Evolutionary conservation across 1,139 yeast species (phyloP), one percentile per base, ranked within the genome.

Genomic region (Geotrichum carabidarum): DNA sequence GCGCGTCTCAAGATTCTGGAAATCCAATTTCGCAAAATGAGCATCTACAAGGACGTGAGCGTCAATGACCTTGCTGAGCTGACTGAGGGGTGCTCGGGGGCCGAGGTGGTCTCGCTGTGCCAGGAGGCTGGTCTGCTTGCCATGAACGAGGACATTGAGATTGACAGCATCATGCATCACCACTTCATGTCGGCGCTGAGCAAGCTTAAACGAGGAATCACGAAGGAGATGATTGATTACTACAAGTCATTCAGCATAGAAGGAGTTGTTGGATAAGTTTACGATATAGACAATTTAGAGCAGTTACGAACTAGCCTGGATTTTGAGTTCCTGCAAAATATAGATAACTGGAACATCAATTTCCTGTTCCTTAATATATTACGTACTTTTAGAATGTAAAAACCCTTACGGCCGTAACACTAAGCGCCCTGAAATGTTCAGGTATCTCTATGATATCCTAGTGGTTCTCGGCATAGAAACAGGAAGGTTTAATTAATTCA

Each of bases 81-180:
- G 14, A 86, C 96, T 0, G 93, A 86, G 0, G 98, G 98, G 0
- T 90, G 95, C 64, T 89, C 97, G 0, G 99, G 99, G 45, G 97
- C 99, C 0, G 99, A 93, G 68, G 90, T 93, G 36, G 95, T 91
- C 0, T 77, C 90, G 42, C 70, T 91, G 30, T 88, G 97, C 63
- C 98, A 91, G 67, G 98, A 93, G 68, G 96, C 98, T 0, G 99
- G 99, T 1, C 73, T 93, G 36, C 80, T 87, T 9, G 97, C 98
- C 0, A 84, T 93, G 57, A 88, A 87, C 83, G 96, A 88, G 62
- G 73, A 86, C 60, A 70, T 78, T 12, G 73, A 78, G 2, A 80
- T 88, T 6, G 67, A 68, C 0, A 63, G 64, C 9, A 95, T 93
- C 1, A 69, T 71, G 31, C 74, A 73, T 59, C 73, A 73, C 35